Conservation (phyloP, 306 rosid species). For the cucumber (Cucumis sativus) region DNA sequence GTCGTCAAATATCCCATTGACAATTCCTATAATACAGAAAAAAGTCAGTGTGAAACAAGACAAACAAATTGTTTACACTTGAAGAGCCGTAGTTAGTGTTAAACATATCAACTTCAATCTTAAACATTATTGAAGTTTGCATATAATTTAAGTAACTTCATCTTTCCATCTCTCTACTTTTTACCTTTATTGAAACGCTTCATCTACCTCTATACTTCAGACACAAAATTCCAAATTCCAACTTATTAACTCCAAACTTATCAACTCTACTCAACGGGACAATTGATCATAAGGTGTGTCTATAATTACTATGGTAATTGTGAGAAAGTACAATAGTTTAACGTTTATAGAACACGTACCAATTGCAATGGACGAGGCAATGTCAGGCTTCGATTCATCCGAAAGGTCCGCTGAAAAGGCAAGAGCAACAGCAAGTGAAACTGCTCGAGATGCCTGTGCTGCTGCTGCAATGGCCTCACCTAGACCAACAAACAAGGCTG, state of each 20-base stretch:
- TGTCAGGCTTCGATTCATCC: constrained; percentile 36
- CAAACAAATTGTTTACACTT: not conserved
- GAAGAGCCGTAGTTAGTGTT: too few species aligned
- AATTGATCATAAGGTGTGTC: not conserved
- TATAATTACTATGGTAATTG: not conserved
- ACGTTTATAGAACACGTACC: constrained; percentile 29
- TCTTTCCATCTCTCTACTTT: too few species aligned
- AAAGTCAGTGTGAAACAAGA: constrained; percentile 1
- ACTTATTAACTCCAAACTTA: too few species aligned
- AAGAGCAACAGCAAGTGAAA: constrained; percentile 53
- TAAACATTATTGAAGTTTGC: not conserved
- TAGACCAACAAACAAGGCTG: constrained; percentile 40
- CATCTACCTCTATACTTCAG: too few species aligned
- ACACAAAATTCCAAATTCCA: too few species aligned
- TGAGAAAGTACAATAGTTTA: not conserved
- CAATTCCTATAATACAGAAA: constrained; percentile 41
- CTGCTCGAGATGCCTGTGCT: constrained; percentile 62
- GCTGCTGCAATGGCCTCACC: constrained; percentile 84
- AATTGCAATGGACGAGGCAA: constrained; percentile 65
- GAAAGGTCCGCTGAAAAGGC: constrained; percentile 61
- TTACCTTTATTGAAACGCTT: too few species aligned
- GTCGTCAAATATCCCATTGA: constrained; percentile 73
- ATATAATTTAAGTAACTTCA: too few species aligned
- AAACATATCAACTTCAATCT: too few species aligned
- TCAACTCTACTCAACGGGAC: too few species aligned